Percentiles rank a stretch among this genome's conserved stretches.
Conservation (phyloP, 2,329 filamentous ascomycete species). For the Colletotrichum brevisporum region DNA sequence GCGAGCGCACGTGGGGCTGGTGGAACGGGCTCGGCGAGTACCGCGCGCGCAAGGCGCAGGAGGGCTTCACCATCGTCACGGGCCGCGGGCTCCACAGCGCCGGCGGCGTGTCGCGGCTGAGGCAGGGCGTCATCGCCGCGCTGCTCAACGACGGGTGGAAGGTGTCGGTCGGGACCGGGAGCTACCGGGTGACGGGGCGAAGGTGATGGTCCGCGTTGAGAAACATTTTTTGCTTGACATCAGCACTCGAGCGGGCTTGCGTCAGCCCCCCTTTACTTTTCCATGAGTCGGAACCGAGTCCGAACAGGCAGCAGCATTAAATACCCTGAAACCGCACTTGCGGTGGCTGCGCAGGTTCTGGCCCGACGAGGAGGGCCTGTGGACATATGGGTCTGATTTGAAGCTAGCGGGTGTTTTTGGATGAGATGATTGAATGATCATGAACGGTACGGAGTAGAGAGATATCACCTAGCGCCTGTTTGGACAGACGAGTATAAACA, state of each 20-base stretch:
- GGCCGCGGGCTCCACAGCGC: constrained; percentile 85
- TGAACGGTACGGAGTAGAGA: too few relatives aligned
- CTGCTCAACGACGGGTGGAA: constrained; percentile 87
- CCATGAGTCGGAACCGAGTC: neutral
- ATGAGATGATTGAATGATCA: too few relatives aligned
- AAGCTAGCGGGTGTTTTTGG: too few relatives aligned
- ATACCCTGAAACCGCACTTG: constrained; percentile 15
- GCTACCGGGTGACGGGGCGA: constrained; percentile 77
- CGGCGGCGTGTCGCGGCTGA: constrained; percentile 81
- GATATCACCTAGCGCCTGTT: too few relatives aligned
- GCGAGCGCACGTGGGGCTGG: constrained; percentile 78
- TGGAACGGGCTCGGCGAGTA: constrained; percentile 81
- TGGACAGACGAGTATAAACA: too few relatives aligned
- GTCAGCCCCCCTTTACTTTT: neutral
- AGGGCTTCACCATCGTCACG: constrained; percentile 82
- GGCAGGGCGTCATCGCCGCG: constrained; percentile 83
- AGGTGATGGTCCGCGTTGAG: constrained; percentile 44
- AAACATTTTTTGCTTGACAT: neutral
- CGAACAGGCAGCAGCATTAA: constrained; percentile 28
- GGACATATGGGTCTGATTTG: neutral
- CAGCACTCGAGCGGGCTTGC: neutral
- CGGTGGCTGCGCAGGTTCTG: neutral
- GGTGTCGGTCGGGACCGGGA: constrained; percentile 79
- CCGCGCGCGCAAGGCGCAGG: constrained; percentile 64
- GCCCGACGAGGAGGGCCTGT: neutral